Conservation (phyloP, 345 rosid genomes). For the Bretschneidera sinensis region DNA sequence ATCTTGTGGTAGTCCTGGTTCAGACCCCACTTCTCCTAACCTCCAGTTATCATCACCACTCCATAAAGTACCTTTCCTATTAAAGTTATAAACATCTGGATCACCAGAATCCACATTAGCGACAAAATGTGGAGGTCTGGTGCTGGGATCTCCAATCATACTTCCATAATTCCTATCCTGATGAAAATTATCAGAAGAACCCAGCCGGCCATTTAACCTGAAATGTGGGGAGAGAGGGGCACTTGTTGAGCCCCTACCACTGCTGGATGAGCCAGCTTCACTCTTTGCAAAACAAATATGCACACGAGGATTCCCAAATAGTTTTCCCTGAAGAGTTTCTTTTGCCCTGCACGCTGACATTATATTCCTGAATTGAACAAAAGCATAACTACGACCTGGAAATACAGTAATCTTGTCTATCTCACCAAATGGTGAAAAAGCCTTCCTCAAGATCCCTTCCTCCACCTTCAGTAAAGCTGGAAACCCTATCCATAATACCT, state of each 20-base stretch:
- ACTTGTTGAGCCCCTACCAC: conserved; percentile 44
- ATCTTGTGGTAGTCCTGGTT: conserved; percentile 34
- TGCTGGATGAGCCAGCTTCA: conserved; percentile 58
- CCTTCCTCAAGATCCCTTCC: conserved; percentile 66
- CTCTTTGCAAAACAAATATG: conserved; percentile 89
- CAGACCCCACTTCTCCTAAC: conserved; percentile 34
- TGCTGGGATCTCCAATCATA: conserved; percentile 29
- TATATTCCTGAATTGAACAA: conserved; percentile 63
- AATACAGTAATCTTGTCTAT: conserved; percentile 72
- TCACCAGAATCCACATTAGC: conserved; percentile 40
- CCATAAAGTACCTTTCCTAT: conserved; percentile 43
- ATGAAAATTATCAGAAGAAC: conserved; percentile 48
- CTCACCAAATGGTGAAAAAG: conserved; percentile 88
- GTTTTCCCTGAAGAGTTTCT: conserved; percentile 89
- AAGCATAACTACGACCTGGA: conserved; percentile 98
- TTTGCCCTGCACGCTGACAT: conserved; percentile 78
- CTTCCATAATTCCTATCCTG: conserved; percentile 40
- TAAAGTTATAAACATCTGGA: conserved; percentile 43
- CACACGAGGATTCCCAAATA: conserved; percentile 95
- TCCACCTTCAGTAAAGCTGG: conserved; percentile 81
- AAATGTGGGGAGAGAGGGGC: conserved; percentile 54
- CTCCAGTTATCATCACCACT: conserved; percentile 26
- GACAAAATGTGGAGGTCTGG: conserved; percentile 37
- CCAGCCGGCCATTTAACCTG: conserved; percentile 42
- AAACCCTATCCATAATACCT: conserved; percentile 90